Base-by-base conservation (phyloP, 768 basidiomycete genomes). In the Russula brevipes region DNA sequence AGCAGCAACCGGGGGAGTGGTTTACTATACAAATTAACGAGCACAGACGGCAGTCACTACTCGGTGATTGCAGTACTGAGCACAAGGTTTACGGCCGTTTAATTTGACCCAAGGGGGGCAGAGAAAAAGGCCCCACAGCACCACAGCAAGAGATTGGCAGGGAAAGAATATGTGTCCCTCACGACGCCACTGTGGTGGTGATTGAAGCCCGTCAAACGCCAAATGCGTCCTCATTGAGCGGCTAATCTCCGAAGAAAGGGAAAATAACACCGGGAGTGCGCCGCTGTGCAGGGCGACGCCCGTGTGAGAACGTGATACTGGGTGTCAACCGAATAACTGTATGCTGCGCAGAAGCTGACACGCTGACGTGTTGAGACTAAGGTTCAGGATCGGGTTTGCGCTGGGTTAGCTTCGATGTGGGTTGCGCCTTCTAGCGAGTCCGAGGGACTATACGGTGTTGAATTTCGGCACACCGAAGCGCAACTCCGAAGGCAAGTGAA, bases 171-270 rank as follows among this genome's bases (percentile, higher is more conserved):
- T 24, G 24, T 1, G 24, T 24, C 24, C 24, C 41, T 14, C 12
- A 36, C 12, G 14, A 19, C 44, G 46, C 31, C 61, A 42, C 54
- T 42, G 50, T 39, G 11, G 33, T n/a, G 1, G 39, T 24, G 64
- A 63, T 24, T 53, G 30, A 42, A 30, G 11, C 24, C 16, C 39
- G 42, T 39, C 60, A 54, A 64, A 19, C 36, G 59, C 36, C 51
- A 47, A 57, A 41, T 53, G 55, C 52, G 35, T 42, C 42, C 36
- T 53, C 51, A 30, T 42, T 45, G 62, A 54, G 57, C 52, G 46
- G 59, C 24, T 49, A 56, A 57, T 52, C 24, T 35, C n/a, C 47
- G 33, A 38, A 30, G 9, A 57, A 38, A 45, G 12, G 60, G 56
- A 57, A 44, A 47, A 53, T 31, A 35, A 54, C 42, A 44, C 52